Conservation (phyloP, 441 rosid species). For the Metrosideros polymorpha region DNA sequence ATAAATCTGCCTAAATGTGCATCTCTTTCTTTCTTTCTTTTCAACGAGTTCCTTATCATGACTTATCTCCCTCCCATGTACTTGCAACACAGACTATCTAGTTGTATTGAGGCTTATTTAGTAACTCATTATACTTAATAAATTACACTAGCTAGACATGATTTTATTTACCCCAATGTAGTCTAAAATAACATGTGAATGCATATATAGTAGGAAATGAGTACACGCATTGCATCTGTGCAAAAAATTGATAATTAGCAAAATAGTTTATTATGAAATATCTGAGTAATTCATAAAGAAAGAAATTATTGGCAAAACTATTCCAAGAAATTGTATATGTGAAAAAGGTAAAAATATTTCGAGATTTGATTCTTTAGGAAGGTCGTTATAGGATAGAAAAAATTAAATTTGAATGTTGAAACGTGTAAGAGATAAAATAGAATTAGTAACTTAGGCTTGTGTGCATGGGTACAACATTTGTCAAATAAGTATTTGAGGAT, state of each 20-base stretch:
- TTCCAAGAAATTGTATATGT: background rate
- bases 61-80: background rate
- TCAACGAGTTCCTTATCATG: background rate
- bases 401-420: background rate
- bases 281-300: background rate
- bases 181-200: background rate
- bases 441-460: background rate
- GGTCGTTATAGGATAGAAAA: background rate
- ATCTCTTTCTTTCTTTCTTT: background rate
- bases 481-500: background rate
- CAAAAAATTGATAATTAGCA: background rate
- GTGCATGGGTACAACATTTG: background rate
- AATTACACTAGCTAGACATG: background rate
- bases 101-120: background rate
- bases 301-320: background rate
- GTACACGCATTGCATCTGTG: background rate
- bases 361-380: background rate
- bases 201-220: background rate
- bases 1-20: background rate
- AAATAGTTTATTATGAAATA: background rate
- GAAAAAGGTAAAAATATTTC: background rate
- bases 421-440: background rate
- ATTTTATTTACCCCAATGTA: background rate
- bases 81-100: background rate
- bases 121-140: background rate